phyloP scores from a whole-genome alignment of 2,329 filamentous ascomycete genomes.

The Grosmannia clavigera region DNA sequence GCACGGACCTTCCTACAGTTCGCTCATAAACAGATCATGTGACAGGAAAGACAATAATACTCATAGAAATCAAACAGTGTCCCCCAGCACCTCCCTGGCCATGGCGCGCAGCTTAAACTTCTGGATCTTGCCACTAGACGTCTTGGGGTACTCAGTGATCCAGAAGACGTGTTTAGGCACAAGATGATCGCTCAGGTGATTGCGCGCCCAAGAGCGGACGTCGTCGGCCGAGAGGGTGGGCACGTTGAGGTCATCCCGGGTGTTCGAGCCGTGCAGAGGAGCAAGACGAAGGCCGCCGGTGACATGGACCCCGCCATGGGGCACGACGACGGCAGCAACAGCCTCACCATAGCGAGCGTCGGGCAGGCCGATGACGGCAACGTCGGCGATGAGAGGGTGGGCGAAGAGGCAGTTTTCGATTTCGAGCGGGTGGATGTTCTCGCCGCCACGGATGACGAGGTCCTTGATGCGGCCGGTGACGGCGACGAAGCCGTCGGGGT shows the following conservation, averaged over 20 bases:
- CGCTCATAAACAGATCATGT: background rate
- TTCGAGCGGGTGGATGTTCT: conserved; percentile 92
- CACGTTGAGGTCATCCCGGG: background rate
- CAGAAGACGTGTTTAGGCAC: conserved; percentile 88
- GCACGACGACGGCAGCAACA: conserved; percentile 72
- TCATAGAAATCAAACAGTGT: background rate
- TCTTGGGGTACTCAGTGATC: conserved; percentile 78
- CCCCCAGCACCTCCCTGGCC: conserved; percentile 21
- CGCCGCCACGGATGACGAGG: conserved; percentile 84
- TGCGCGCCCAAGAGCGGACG: conserved; percentile 60
- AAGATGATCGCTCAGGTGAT: conserved; percentile 58
- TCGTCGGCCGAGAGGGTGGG: conserved; percentile 37
- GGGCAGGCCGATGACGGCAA: conserved; percentile 70
- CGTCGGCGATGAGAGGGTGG: conserved; percentile 59
- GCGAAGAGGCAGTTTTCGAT: conserved; percentile 78
- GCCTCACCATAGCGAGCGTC: conserved; percentile 77
- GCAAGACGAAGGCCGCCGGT: conserved; percentile 14
- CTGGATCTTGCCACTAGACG: conserved; percentile 91
- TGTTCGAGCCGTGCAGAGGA: too few relatives aligned
- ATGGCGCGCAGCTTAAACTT: conserved; percentile 74
- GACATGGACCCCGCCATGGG: conserved; percentile 23
- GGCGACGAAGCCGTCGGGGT: conserved; percentile 66
- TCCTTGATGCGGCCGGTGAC: conserved; percentile 94
- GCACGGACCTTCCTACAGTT: too few relatives aligned
- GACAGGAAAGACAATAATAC: background rate